Evolutionary conservation across 1,139 yeast genomes (phyloP), one percentile per base, ranked within the genome.

Genomic region (Saccharomyces hybrid): DNA sequence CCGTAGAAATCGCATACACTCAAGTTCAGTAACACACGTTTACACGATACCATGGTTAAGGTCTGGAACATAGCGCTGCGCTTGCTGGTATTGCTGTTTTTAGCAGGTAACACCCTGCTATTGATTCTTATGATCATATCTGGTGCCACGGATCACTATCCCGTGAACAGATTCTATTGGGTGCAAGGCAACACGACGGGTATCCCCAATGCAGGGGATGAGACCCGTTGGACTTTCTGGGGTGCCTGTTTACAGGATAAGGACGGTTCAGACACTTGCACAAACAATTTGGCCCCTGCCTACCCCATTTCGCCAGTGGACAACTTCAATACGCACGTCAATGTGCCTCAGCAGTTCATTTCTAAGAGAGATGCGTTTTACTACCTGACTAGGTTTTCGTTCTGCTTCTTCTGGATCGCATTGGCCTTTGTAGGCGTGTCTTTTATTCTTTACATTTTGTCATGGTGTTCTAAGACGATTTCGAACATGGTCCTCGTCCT

Each of bases 211-310:
- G 88, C 90, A n/a, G 77, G 78, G 41, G 72, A 70, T 41, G 57
- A 70, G 32, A 74, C 88, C 23, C 82, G 88, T 60, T 86, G 93
- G 93, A 83, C 91, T 2, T 86, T 82, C 75, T 86, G 95, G 95
- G 93, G 93, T 62, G 78, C 84, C 50, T 84, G 90, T 70, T 77
- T 78, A 54, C 58, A 55, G 4, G 59, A 57, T 25, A 59, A 63
- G 11, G 42, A 38, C 23, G 42, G 42, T 8, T n/a, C 42, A 14
- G 42, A 38, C 23, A 38, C 42, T 11, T 38, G 42, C 23, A 16
- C 42, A 8, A n/a, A 11, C 13, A 14, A 38, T 63, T 73, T 73
- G 59, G 73, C 77, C 52, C 79, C 84, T 26, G 93, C 87, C 51
- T 79, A 76, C 65, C 90, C 95, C 56, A 72, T 86, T 58, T 84